These are phyloP conservation scores for Thelonectria rubi DNA, from an alignment of 2,329 filamentous ascomycete species.

Conservation along the genomic window DNA sequence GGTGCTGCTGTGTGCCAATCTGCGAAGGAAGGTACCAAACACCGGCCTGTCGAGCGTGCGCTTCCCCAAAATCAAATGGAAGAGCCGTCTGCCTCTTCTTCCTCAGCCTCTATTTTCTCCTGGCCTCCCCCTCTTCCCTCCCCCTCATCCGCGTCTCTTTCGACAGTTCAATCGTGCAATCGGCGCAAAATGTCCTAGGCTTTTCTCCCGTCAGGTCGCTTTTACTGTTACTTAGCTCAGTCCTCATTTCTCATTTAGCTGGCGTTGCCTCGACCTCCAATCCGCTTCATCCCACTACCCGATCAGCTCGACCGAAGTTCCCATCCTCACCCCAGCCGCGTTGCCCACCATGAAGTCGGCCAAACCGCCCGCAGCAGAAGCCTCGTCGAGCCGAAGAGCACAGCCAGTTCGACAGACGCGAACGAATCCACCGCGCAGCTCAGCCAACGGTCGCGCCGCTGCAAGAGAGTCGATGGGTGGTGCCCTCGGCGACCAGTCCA, in stretches of 20 bases:
- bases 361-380: slow-evolving; percentile 55
- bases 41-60: slow-evolving; percentile 27
- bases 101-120: slow-evolving; percentile 33
- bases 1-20: slow-evolving; percentile 26
- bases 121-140: slow-evolving; percentile 35
- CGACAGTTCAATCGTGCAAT: slow-evolving; percentile 28
- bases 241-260: slow-evolving; percentile 2
- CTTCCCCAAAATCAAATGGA: slow-evolving; percentile 41
- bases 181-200: slow-evolving; percentile 40
- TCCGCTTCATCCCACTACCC: slow-evolving; percentile 36
- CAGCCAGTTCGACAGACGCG: slow-evolving; percentile 73
- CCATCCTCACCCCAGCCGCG: slow-evolving; percentile 43
- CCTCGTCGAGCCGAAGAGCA: slow-evolving; percentile 64
- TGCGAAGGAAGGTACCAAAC: slow-evolving; percentile 18
- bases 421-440: slow-evolving; percentile 68
- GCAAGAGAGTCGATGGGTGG: slow-evolving; percentile 57
- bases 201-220: slow-evolving; percentile 30
- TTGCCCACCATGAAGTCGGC: slow-evolving; percentile 62
- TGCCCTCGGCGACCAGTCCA: slow-evolving; percentile 63
- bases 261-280: slow-evolving; percentile 26
- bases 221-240: slow-evolving; percentile 35
- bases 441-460: slow-evolving; percentile 57
- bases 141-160: slow-evolving; percentile 30
- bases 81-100: slow-evolving; percentile 32
- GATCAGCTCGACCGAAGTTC: slow-evolving; percentile 36